Evolutionary conservation across 2,329 filamentous ascomycete genomes (phyloP), one percentile per base, ranked within the genome.

Genomic region (Apiospora kogelbergensis): DNA sequence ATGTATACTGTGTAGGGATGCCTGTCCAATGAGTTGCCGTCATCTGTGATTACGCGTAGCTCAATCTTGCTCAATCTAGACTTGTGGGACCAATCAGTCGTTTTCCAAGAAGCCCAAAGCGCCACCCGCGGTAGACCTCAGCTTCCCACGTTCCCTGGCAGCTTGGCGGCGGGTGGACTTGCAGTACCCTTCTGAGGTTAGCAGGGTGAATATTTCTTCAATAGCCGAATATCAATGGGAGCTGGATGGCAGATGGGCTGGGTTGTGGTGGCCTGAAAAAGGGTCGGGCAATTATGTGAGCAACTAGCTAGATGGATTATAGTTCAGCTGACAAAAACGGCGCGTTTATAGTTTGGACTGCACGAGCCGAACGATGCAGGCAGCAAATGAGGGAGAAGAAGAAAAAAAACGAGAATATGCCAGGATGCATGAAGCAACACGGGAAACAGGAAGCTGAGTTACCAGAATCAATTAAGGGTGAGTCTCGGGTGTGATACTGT

Each of bases 21-120:
- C 45, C 48, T 26, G 48, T 10, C 48, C 53, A 60, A 37, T 60
- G 53, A 13, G 3, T 60, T 60, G 30, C 30, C 53, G n/a, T 60
- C 53, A 60, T 60, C 53, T 60, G 53, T 37, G 53, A 60, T 60
- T 60, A 60, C 53, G 53, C 53, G 53, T 60, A 60, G 53, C 53
- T 60, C 53, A 60, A 60, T 60, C 53, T 60, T 33, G 53, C 53
- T 37, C 53, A 33, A 37, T 60, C 53, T 60, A 60, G 53, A 60
- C 53, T 60, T 60, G 53, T 60, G 53, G 53, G 30, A 60, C 53
- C 53, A 60, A 60, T 37, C 53, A 60, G 30, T 60, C 30, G 30
- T 37, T 60, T 13, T 37, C 53, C 40, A 42, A 60, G n/a, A 60
- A 17, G 30, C 53, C 22, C 53, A 60, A 60, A 60, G 53, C 53